These are phyloP conservation scores for Aspergillus hortae DNA, from an alignment of 2,329 filamentous ascomycete species.

Conservation along the genomic window DNA sequence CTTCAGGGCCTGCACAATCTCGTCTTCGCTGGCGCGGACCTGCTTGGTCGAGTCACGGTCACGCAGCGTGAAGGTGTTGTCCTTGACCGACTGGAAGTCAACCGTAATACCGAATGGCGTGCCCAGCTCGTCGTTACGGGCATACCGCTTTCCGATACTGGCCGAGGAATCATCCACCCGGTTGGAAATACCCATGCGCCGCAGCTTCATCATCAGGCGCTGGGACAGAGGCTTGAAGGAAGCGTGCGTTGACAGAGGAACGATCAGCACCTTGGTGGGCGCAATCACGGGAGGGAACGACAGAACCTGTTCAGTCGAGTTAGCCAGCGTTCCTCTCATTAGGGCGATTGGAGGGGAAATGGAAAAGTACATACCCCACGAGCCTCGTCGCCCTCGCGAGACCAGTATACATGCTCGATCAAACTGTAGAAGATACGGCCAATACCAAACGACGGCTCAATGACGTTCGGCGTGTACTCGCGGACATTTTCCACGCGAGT, in stretches of 20 bases:
- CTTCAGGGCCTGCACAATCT: constrained; percentile 72
- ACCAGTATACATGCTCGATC: constrained; percentile 96
- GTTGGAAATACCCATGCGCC: constrained; percentile 73
- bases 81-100: constrained; percentile 91
- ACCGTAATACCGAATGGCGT: constrained; percentile 92
- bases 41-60: constrained; percentile 90
- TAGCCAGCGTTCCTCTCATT: not conserved
- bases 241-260: constrained; percentile 77
- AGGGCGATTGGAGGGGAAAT: not conserved
- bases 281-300: constrained; percentile 75
- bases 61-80: constrained; percentile 79
- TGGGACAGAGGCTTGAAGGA: constrained; percentile 76
- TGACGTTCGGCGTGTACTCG: constrained; percentile 92
- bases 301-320: constrained; percentile 52
- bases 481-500: constrained; percentile 78
- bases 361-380: constrained; percentile 66
- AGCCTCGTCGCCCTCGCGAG: constrained; percentile 75
- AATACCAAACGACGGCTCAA: constrained; percentile 97
- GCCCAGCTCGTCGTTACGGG: constrained; percentile 91
- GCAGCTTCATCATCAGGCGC: constrained; percentile 70
- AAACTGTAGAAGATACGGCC: constrained; percentile 89
- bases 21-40: constrained; percentile 77
- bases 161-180: constrained; percentile 87
- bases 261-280: constrained; percentile 92
- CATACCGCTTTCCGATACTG: constrained; percentile 91